Conservation (phyloP, 1,284 basidiomycete species). For the Puccinia horiana region DNA sequence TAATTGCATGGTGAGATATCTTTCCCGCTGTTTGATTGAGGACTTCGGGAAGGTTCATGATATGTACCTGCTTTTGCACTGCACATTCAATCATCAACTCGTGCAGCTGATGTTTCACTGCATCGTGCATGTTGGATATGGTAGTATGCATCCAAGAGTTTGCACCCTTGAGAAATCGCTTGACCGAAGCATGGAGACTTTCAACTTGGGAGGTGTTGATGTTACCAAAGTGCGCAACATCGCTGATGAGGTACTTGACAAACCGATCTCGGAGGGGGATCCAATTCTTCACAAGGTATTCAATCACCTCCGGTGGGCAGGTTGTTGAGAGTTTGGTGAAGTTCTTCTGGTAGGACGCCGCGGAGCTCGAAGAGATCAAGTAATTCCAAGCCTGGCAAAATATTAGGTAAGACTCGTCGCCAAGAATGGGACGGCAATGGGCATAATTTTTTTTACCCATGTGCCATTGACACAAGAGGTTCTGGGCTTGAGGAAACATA, state of each 20-base stretch:
- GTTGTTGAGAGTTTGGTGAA: neutral
- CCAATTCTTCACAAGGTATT: slow-evolving; percentile 1
- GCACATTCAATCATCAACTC: neutral
- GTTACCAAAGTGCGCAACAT: neutral
- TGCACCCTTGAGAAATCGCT: neutral
- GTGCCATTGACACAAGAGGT: slow-evolving; percentile 34
- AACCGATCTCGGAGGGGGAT: neutral
- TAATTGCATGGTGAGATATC: neutral
- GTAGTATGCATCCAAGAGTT: neutral
- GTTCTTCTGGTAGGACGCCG: neutral
- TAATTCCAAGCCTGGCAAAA: neutral
- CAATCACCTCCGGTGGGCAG: neutral
- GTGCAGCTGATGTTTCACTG: neutral
- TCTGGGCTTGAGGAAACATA: slow-evolving; percentile 6
- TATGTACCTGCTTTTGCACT: neutral
- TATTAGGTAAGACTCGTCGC: neutral
- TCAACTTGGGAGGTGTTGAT: slow-evolving; percentile 3
- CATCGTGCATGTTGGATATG: neutral
- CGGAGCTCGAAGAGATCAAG: neutral
- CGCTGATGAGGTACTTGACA: neutral
- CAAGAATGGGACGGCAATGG: neutral
- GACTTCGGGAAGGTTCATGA: neutral
- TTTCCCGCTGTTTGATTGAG: neutral
- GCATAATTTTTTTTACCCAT: slow-evolving; percentile 4
- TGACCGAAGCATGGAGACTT: neutral